phyloP scores from a whole-genome alignment of 306 rosid species.

The Rosa multiflora region DNA sequence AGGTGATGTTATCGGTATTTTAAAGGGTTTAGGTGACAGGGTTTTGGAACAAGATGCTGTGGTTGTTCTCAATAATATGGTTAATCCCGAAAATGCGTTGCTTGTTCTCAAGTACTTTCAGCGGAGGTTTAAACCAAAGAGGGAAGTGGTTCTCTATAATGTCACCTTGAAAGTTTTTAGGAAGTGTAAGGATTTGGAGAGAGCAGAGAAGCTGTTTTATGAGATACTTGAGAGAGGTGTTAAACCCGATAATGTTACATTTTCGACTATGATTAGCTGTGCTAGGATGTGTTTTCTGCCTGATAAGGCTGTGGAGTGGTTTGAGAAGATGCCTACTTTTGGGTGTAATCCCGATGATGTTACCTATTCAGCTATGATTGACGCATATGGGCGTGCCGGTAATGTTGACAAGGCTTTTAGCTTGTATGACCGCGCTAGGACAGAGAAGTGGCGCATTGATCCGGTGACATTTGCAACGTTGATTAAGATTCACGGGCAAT shows the following conservation, averaged over 20 bases:
- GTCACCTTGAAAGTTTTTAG: constrained; percentile 67
- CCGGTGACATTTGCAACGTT: constrained; percentile 54
- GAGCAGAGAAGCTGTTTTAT: constrained; percentile 81
- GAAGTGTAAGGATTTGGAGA: constrained; percentile 49
- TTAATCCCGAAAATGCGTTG: constrained; percentile 51
- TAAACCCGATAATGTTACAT: constrained; percentile 66
- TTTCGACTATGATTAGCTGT: constrained; percentile 71
- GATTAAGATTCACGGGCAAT: constrained; percentile 67
- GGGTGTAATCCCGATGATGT: constrained; percentile 61
- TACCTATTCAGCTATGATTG: constrained; percentile 60
- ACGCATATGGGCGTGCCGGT: constrained; percentile 71
- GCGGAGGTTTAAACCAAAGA: constrained; percentile 31
- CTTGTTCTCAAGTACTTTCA: constrained; percentile 53
- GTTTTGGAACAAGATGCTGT: constrained; percentile 55
- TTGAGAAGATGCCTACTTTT: constrained; percentile 70
- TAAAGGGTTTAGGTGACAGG: constrained; percentile 42
- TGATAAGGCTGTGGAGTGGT: constrained; percentile 72
- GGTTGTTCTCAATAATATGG: constrained; percentile 50
- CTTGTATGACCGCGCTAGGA: constrained; percentile 69
- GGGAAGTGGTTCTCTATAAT: constrained; percentile 58
- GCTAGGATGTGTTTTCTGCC: constrained; percentile 53
- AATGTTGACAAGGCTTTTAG: constrained; percentile 65
- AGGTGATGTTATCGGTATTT: constrained; percentile 38
- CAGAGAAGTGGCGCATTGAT: constrained; percentile 71
- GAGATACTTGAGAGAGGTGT: constrained; percentile 70